Evolutionary conservation across 1,139 yeast genomes (phyloP), one percentile per base, ranked within the genome.

Genomic region (Candida mesenterica): DNA sequence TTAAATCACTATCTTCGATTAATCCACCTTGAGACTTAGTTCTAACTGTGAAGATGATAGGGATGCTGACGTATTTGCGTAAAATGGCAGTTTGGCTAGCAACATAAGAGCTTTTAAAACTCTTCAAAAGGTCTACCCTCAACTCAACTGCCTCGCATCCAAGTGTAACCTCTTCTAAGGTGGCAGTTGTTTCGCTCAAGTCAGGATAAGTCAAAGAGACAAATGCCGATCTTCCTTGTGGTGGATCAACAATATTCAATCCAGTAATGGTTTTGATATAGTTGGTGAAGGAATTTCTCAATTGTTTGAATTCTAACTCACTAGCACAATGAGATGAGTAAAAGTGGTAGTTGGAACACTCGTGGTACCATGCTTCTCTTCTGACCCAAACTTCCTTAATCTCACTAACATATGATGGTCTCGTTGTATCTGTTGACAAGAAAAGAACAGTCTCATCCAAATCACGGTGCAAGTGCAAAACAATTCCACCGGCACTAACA

Each of bases 391-490:
- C 97, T 19, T 77, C 77, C 44, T 72, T 69, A 47, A 90, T 82
- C 52, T 89, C 97, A 46, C 79, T 84, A 10, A 71, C 72, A 53
- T 81, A 89, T 2, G 96, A 86, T 14, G 99, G 98, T 53, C 99
- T 77, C 1, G 89, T 73, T 38, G 86, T 78, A 59, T 92, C 99
- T 37, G 75, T 64, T 14, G 75, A 68, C 49, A 92, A 72, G 60
- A 87, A 89, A 5, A 72, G 67, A 26, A 89, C 81, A 28, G 95
- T 88, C 48, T 86, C 84, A 39, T 81, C 82, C 44, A 90, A 75
- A 50, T 87, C 87, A 50, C 99, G 82, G 58, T 90, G 97, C 43
- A 92, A 72, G 52, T 92, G 97, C 40, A 92, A 68, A 6, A 92
- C 97, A 45, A 86, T 75, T 5, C 90, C 86, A 16, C 88, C 89